Base-by-base conservation (phyloP, 2,329 filamentous ascomycete species). In the Tolypocladium nubicola region DNA sequence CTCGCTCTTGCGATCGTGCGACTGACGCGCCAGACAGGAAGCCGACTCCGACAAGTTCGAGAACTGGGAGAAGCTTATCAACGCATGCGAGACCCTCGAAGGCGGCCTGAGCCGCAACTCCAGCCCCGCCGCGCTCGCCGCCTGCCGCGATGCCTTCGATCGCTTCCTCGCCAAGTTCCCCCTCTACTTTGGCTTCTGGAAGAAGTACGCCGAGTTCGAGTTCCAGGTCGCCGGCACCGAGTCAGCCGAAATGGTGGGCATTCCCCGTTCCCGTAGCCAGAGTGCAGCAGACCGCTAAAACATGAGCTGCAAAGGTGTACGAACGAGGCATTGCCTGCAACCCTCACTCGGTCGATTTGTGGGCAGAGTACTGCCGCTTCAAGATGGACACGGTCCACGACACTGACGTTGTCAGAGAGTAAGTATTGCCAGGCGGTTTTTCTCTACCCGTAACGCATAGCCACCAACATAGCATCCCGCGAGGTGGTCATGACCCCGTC, bases 331-430 rank as follows among this genome's bases (percentile, higher is more conserved):
- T 96, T 67, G 90, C 92, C 49, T 94, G 90, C 74, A 91, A 97
- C 68, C 87, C 88, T 57, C 90, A 89, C 69, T 97, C 93, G 40
- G 92, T 97, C 67, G 94, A 99, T 71, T 80, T 99, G 59, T 99
- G 94, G 94, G 89, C 90, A 56, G 92, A 96, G 68, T 99, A 97
- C 77, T 97, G 93, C 78, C 84, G 86, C 67, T 97, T 97, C 84
- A 97, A 97, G 74, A 91, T 94, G 77, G 91, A 97, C 72, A 97
- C 94, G 58, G 94, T 89, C 65, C 94, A 99, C 76, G 91, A 96
- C 71, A 83, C 90, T 67, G 89, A 95, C 71, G 82, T 95, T 74
- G 95, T 97, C 78, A 87, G 94, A 96, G 94, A 97, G 94, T 99
- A 96, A 97, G 94, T 97, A 82, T 78, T 75, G 61, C 63, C 65